Base-by-base conservation (phyloP, 441 rosid species). In the Populus trichocarpa region DNA sequence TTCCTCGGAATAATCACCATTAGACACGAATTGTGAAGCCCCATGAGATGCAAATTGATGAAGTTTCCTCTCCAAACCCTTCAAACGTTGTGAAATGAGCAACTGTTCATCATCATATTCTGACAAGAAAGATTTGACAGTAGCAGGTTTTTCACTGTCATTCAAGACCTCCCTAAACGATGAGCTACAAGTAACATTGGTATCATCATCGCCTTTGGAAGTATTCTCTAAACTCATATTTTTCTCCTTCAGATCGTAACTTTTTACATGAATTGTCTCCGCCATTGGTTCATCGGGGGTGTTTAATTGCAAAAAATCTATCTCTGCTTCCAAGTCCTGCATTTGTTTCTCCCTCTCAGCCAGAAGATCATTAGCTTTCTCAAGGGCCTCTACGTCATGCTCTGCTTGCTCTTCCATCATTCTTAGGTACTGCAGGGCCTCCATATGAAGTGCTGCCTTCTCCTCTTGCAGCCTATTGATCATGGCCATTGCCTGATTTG, bases 311-410 rank as follows among this genome's bases (percentile, higher is more conserved):
- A 71, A 89, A 84, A 80, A 83, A 28, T 91, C 92, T 57, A 92
- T 82, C 83, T 91, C 93, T 20, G 89, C 88, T 82, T 95, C 96
- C 72, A 95, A 84, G 80, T 93, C 97, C 82, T 92, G 94, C 70
- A 95, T 84, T 67, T 87, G 86, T 72, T 90, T 95, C 69, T 95
- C 97, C 87, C 81, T 93, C 79, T 90, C 97, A 2, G 89, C 88
- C 30, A 90, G 88, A 70, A 91, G 88, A 79, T 95, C 93, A 71
- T 89, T 90, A 28, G 90, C 85, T 73, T 87, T 87, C 81, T 93
- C 32, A 30, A 30, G 32, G 3, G 32, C 32, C 32, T 30, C 32
- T 30, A 30, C 32, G 32, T 30, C 32, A 30, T 30, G 32, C 4
- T 30, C 32, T 30, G 32, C 32, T 30, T 30, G 32, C 32, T 30